A percentile compares a stretch with the other conserved stretches of the same genome.
Conservation (phyloP, 768 basidiomycete species). For the Boletellus ananas region DNA sequence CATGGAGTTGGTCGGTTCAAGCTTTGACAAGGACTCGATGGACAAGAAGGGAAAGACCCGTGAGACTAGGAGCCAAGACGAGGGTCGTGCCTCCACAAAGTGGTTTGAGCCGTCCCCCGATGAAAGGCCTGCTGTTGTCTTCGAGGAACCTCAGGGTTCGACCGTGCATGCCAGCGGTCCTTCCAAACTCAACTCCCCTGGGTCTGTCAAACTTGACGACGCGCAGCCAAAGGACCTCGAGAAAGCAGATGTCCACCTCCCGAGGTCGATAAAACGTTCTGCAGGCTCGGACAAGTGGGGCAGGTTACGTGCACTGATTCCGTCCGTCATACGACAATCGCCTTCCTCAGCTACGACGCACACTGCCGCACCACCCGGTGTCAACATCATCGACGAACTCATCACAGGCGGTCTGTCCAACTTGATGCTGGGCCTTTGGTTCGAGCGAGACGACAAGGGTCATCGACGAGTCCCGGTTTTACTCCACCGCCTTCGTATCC, state of each 20-base stretch:
- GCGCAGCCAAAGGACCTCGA: constrained; percentile 4
- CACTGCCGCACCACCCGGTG: constrained; percentile 48
- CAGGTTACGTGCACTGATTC: constrained; percentile 62
- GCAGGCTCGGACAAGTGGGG: constrained; percentile 50
- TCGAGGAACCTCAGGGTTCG: constrained; percentile 26
- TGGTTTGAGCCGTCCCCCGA: constrained; percentile 55
- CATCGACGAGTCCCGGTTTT: constrained; percentile 76
- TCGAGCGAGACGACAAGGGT: constrained; percentile 84
- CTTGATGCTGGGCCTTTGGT: constrained; percentile 76
- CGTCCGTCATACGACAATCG: constrained; percentile 44
- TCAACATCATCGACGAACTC: constrained; percentile 81
- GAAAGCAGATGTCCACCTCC: constrained; percentile 17
- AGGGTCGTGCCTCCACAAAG: constrained; percentile 50
- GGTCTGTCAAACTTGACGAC: neutral
- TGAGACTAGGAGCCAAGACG: constrained; percentile 45
- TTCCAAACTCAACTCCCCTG: constrained; percentile 9
- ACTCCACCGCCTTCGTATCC: constrained; percentile 77
- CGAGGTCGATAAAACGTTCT: constrained; percentile 16
- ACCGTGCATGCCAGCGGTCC: constrained; percentile 25
- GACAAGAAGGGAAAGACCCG: constrained; percentile 57
- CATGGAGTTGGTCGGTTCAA: constrained; percentile 42
- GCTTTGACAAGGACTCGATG: constrained; percentile 33
- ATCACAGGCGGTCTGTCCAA: constrained; percentile 76
- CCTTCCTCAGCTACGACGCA: constrained; percentile 35
- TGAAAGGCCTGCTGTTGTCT: constrained; percentile 37